Evolutionary conservation across 2,329 filamentous ascomycete species (phyloP).

Genomic region (Myotisia sp.): DNA sequence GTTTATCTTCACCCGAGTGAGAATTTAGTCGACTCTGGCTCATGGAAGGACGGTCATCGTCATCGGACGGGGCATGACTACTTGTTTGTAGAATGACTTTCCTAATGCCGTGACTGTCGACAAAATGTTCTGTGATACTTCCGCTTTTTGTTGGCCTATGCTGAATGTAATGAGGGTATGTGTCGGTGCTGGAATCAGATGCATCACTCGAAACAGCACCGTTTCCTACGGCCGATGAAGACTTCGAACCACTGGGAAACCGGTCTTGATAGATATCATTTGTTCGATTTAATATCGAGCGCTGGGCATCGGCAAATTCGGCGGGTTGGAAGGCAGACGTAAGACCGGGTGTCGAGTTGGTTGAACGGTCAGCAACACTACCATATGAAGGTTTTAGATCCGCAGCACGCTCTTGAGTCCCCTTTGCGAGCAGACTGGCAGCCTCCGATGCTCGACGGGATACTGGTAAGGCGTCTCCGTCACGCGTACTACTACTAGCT

Average conservation of each 20-base stretch:
- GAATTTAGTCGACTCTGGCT: too few species aligned
- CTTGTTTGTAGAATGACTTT: slow-evolving; percentile 63
- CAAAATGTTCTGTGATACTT: slow-evolving; percentile 64
- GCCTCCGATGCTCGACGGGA: slow-evolving; percentile 18
- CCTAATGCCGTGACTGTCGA: slow-evolving; percentile 57
- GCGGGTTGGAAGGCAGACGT: slow-evolving; percentile 1
- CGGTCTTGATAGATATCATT: background rate
- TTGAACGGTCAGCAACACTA: slow-evolving; percentile 22
- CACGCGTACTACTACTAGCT: background rate
- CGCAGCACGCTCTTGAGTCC: slow-evolving; percentile 11
- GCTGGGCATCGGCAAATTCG: slow-evolving; percentile 1
- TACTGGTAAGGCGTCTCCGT: slow-evolving; percentile 7
- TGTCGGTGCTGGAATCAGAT: slow-evolving; percentile 15
- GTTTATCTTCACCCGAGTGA: too few species aligned
- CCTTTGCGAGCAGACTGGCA: slow-evolving; percentile 27
- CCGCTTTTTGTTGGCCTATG: slow-evolving; percentile 56
- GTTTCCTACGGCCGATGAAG: too few species aligned
- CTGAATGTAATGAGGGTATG: slow-evolving; percentile 12
- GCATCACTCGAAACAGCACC: background rate
- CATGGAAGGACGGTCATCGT: too few species aligned
- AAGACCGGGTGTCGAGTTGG: slow-evolving; percentile 7
- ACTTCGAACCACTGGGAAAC: background rate
- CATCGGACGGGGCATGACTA: slow-evolving; percentile 31
- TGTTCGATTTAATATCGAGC: background rate
- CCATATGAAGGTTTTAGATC: slow-evolving; percentile 41